Evolutionary conservation across 1,284 basidiomycete species (phyloP), one percentile per base, ranked within the genome.

Genomic region (Trametes pubescens): DNA sequence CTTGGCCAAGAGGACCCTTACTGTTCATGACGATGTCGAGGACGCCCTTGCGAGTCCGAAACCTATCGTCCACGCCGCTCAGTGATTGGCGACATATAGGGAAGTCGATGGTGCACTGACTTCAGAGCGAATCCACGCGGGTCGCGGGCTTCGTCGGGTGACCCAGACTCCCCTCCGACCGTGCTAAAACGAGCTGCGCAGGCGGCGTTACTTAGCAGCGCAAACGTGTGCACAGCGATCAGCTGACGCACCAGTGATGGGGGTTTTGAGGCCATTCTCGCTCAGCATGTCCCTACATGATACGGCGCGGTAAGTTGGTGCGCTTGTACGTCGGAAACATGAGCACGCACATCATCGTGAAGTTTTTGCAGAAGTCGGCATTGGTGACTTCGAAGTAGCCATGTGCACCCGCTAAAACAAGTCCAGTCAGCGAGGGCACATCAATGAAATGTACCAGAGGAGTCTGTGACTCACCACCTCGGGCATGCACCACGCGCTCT

Each of bases 11-110:
- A 7, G 24, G n/a, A 1, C 13, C 51, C 69, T 58, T 29, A 72
- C 71, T 95, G 82, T 95, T 95, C 81, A 91, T 90, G 43, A 95
- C 93, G 83, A 90, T 91, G 76, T 96, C 94, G 80, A 89, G 89
- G 82, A 91, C 95, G 22, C 95, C 95, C 73, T 96, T 87, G 21
- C 90, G 85, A 0, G 95, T 96, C 74, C 86, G 65, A 63, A 75
- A 71, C 63, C 73, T 75, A 43, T 46, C 21, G 6, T 2, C 24
- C n/a, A 14, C 34, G 52, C 26, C 13, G 37, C 21, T 43, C 16
- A 43, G 14, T 21, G 51, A 21, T 22, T 60, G 24, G 24, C 35
- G 32, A 51, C 29, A 32, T 32, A 8, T 35, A 34, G 8, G 16
- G 18, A 7, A n/a, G 35, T 47, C 34, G 22, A 40, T 38, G 37